Evolutionary conservation across 116 monocot genomes (phyloP), one percentile per base, ranked within the genome.

Genomic region (Papilionanthe hybrid): DNA sequence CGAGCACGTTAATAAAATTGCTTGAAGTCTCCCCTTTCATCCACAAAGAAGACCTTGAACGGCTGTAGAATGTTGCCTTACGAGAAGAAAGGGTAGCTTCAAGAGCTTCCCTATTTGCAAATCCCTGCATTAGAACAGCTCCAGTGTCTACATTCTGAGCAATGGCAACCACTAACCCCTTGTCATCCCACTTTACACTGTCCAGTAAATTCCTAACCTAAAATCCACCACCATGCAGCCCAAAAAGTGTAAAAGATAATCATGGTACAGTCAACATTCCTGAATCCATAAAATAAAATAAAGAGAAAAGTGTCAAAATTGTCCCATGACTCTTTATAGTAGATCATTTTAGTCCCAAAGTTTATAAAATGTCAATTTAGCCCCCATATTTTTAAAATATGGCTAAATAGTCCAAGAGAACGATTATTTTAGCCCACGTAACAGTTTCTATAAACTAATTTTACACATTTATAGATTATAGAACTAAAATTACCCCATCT

Each of bases 41-140:
- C 97, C 94, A 97, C 56, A 97, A 71, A 7, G 97, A 88, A 9
- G 92, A 89, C 50, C 94, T 82, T 10, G 97, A 97, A 5, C 97
- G 85, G 77, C 97, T 97, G 71, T 81, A 97, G 72, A 97, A 97
- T 13, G 97, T 97, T 12, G 97, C 97, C 83, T 92, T 92, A 10
- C 76, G 75, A 29, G 97, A 91, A 12, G 84, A 81, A 72, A 97
- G 92, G 12, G 97, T 97, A 18, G 60, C 85, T 19, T 81, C 85
- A 77, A 97, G 85, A 30, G 97, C 94, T 19, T 94, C 90, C 72
- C 83, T 89, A 43, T 97, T 97, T 28, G 87, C 90, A 88, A 97
- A 97, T 1, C 94, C 97, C 72, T 97, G 97, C 97, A 97, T 97
- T 80, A 97, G 68, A 73, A 97, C 91, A 30, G 97, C 90, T 81